phyloP scores from a whole-genome alignment of 176 grass and related monocot genomes.

The Dendrocalamus sinicus region DNA sequence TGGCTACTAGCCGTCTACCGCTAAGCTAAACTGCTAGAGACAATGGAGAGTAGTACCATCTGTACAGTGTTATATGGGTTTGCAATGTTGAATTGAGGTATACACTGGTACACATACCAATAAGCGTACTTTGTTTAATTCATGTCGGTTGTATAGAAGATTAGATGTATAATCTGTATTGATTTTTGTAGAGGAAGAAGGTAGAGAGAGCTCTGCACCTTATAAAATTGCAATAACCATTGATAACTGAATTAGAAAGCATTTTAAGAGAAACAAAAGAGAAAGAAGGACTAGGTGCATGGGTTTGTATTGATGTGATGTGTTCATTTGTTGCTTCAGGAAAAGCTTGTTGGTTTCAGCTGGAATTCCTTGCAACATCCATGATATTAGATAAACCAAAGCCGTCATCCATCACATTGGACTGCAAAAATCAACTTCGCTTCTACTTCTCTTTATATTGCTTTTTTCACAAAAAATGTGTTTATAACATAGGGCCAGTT shows the following conservation, averaged over 20 bases:
- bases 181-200: no score
- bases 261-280: neutral
- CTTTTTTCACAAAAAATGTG: neutral
- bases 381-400: neutral
- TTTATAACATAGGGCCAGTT: neutral
- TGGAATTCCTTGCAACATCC: slow-evolving; percentile 41
- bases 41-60: neutral
- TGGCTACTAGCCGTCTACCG: slow-evolving; percentile 13
- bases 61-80: neutral
- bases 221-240: neutral
- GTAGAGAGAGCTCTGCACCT: neutral
- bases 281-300: slow-evolving; percentile 9
- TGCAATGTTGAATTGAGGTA: neutral
- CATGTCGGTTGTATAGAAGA: neutral
- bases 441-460: neutral
- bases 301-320: slow-evolving; percentile 30
- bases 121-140: neutral
- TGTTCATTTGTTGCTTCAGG: slow-evolving; percentile 5
- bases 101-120: neutral
- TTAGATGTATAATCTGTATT: neutral
- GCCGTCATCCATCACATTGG: slow-evolving; percentile 13
- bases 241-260: neutral
- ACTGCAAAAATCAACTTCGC: slow-evolving; percentile 27
- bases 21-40: neutral
- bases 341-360: slow-evolving; percentile 4